Evolutionary conservation across 2,329 filamentous ascomycete genomes (phyloP).

Genomic region (Trichophyton schoenleinii): DNA sequence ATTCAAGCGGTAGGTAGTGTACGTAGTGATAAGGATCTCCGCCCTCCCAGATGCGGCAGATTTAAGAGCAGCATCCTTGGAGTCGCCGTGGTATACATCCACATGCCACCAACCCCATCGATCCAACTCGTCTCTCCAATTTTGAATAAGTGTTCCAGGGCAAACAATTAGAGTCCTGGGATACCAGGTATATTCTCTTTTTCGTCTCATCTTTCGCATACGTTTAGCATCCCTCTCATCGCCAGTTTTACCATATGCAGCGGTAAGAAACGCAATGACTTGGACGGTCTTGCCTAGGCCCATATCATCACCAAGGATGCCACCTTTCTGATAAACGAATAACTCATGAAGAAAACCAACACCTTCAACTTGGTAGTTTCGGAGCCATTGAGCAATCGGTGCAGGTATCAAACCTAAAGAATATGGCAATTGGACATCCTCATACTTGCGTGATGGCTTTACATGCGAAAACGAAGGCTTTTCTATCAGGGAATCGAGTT

Average conservation of each 20-base stretch:
- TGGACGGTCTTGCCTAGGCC: constrained; percentile 94
- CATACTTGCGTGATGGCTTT: constrained; percentile 56
- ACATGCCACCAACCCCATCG: constrained; percentile 96
- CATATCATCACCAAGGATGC: constrained; percentile 93
- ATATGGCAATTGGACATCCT: constrained; percentile 60
- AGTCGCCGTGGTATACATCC: constrained; percentile 65
- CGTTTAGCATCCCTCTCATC: constrained; percentile 75
- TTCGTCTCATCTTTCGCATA: constrained; percentile 71
- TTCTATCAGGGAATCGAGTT: constrained; percentile 49
- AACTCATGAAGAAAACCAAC: constrained; percentile 73
- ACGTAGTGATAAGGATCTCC: constrained; percentile 91
- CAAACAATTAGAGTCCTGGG: constrained; percentile 75
- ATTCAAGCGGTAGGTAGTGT: constrained; percentile 71
- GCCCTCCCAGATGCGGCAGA: constrained; percentile 62
- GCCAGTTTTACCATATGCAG: constrained; percentile 85
- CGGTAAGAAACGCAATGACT: constrained; percentile 81
- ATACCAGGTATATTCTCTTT: constrained; percentile 56
- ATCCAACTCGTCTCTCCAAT: constrained; percentile 77
- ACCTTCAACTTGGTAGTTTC: constrained; percentile 82
- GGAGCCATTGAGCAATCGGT: constrained; percentile 77
- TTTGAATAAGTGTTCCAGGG: constrained; percentile 74
- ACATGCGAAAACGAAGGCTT: constrained; percentile 53
- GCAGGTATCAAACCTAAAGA: constrained; percentile 76
- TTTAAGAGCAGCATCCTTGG: constrained; percentile 56
- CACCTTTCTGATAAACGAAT: constrained; percentile 84